phyloP scores from a whole-genome alignment of 495 filamentous ascomycete species.

The Aspergillus cavernicola region DNA sequence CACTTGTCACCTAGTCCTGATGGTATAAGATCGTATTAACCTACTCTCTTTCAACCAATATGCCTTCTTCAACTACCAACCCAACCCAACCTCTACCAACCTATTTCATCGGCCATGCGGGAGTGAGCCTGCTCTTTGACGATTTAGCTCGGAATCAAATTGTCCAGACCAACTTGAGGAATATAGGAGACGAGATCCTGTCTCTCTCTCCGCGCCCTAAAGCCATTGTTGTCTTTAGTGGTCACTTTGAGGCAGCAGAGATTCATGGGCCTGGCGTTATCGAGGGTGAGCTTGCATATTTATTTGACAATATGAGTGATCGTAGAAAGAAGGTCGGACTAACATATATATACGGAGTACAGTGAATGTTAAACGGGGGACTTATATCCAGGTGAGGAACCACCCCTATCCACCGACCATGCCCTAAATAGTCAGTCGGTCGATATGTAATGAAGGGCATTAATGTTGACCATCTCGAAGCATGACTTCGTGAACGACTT shows the following conservation, averaged over 20 bases:
- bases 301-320: no score
- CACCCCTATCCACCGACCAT: not conserved
- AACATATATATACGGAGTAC: not conserved
- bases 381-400: not conserved
- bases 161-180: not conserved
- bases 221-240: not conserved
- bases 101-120: not conserved
- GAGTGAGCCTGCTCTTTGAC: not conserved
- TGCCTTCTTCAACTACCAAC: not conserved
- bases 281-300: not conserved
- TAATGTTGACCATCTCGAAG: not conserved
- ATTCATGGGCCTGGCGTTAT: not conserved
- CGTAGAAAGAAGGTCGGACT: not conserved
- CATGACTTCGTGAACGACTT: not conserved
- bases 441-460: not conserved
- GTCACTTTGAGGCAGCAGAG: not conserved
- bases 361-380: not conserved
- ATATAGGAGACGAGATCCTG: not conserved
- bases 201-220: not conserved
- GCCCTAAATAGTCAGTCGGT: not conserved
- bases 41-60: no score
- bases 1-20: no score
- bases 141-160: not conserved
- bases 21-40: no score
- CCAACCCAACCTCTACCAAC: not conserved